These are phyloP conservation scores for Spinacia oleracea DNA, from an alignment of 179 eudicot genomes.

Conservation along the genomic window DNA sequence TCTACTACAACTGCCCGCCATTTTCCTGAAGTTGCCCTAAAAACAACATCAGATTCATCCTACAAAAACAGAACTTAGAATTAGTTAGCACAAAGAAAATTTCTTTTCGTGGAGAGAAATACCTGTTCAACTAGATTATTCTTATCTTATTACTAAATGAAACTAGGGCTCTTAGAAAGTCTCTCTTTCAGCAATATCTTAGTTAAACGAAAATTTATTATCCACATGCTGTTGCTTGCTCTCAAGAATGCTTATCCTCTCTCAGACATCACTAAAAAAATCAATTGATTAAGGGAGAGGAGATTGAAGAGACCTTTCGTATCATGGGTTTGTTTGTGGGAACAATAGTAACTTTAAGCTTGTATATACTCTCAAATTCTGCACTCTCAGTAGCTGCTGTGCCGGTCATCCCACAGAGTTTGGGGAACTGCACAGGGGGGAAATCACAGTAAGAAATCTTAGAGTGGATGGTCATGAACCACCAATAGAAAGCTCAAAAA, in stretches of 20 bases:
- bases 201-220: background rate
- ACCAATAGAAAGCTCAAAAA: constrained; percentile 23
- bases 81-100: constrained; percentile 21
- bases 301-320: constrained; percentile 66
- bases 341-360: constrained; percentile 92
- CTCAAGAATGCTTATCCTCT: background rate
- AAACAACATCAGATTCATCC: constrained; percentile 99
- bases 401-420: constrained; percentile 99
- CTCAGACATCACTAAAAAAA: background rate
- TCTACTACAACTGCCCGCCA: constrained; percentile 97
- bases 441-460: constrained; percentile 27
- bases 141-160: background rate
- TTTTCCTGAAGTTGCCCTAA: constrained; percentile 83
- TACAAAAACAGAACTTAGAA: constrained; percentile 28
- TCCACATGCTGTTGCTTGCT: background rate
- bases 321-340: constrained; percentile 99
- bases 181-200: background rate
- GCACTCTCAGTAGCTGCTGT: constrained; percentile 98
- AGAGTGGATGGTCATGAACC: constrained; percentile 10
- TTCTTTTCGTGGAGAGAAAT: constrained; percentile 5
- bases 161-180: background rate
- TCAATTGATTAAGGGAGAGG: background rate
- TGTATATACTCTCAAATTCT: constrained; percentile 99
- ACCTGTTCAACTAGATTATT: background rate
- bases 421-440: constrained; percentile 67